Percentiles rank a stretch among this genome's conserved stretches.
phyloP scores from a whole-genome alignment of 2,329 filamentous ascomycete genomes.

The Furcasterigmium sp. region DNA sequence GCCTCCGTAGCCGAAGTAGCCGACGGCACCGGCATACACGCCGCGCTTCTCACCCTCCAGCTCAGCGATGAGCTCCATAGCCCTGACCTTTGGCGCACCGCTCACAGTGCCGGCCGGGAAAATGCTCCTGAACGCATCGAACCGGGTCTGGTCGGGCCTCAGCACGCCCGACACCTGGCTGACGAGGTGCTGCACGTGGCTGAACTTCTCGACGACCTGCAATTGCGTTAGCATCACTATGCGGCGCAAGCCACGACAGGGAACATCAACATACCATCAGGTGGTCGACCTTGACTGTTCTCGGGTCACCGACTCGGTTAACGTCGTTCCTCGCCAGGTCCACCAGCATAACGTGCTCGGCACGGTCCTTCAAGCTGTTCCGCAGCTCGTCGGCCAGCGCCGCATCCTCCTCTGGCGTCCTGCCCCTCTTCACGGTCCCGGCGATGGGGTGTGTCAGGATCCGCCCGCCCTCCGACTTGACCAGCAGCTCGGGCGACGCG shows the following conservation, averaged over 20 bases:
- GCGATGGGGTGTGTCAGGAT: slow-evolving; percentile 97
- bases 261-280: slow-evolving; percentile 59
- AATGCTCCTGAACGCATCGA: slow-evolving; percentile 93
- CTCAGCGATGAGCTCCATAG: slow-evolving; percentile 96
- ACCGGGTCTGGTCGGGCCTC: slow-evolving; percentile 76
- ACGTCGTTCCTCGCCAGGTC: slow-evolving; percentile 95
- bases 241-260: not conserved
- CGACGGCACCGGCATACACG: slow-evolving; percentile 91
- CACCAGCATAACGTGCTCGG: slow-evolving; percentile 96
- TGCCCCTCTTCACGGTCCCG: slow-evolving; percentile 85
- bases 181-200: slow-evolving; percentile 94
- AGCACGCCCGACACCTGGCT: slow-evolving; percentile 93
- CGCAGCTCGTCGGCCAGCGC: slow-evolving; percentile 71
- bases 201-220: slow-evolving; percentile 75
- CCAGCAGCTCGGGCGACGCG: slow-evolving; percentile 88
- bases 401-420: slow-evolving; percentile 75
- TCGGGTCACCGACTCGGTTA: slow-evolving; percentile 89
- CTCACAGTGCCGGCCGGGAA: slow-evolving; percentile 96
- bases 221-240: not conserved
- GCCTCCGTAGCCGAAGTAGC: slow-evolving; percentile 87
- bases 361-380: slow-evolving; percentile 81
- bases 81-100: slow-evolving; percentile 89
- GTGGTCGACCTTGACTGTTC: slow-evolving; percentile 83
- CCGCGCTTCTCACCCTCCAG: slow-evolving; percentile 91
- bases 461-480: slow-evolving; percentile 80